These are phyloP conservation scores for Fistulifera solaris DNA, from an alignment of 108 stramenopile species.

Conservation along the genomic window DNA sequence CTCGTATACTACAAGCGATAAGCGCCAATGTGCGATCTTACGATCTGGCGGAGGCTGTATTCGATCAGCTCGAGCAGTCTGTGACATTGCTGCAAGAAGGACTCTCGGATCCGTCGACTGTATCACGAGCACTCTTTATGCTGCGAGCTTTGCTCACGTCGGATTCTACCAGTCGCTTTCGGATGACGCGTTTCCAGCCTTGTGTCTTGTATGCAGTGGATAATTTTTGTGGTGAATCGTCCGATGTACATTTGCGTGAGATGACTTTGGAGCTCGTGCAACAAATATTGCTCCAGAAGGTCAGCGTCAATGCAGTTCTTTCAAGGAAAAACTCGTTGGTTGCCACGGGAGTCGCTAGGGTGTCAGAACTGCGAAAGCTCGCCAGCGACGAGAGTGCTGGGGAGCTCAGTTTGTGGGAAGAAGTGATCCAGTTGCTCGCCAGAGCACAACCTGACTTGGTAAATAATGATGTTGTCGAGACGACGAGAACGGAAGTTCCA, in stretches of 20 bases:
- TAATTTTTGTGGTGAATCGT: constrained; percentile 19
- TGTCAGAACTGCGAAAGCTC: constrained; percentile 40
- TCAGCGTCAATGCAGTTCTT: constrained; percentile 25
- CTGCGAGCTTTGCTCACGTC: constrained; percentile 63
- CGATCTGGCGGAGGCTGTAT: constrained; percentile 48
- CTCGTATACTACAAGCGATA: constrained; percentile 61
- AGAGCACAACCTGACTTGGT: constrained; percentile 22
- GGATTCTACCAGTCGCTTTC: constrained; percentile 28
- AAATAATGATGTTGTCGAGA: too few species aligned
- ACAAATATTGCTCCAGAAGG: constrained; percentile 32
- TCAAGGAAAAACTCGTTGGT: constrained; percentile 39
- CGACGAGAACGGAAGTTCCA: too few species aligned
- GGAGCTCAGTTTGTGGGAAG: constrained; percentile 74
- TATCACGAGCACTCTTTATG: constrained; percentile 41
- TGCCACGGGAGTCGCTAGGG: constrained; percentile 46
- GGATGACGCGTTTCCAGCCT: constrained; percentile 25
- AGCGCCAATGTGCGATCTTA: constrained; percentile 57
- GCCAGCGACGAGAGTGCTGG: constrained; percentile 50
- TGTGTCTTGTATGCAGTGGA: constrained; percentile 22
- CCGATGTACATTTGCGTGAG: constrained; percentile 51
- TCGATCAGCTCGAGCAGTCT: constrained; percentile 44
- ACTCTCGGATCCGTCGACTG: constrained; percentile 4
- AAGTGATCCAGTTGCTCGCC: constrained; percentile 39
- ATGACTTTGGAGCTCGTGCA: constrained; percentile 46
- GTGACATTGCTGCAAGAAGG: constrained; percentile 24